Base-by-base conservation (phyloP, 306 rosid genomes). In the Begonia peltatifolia region DNA sequence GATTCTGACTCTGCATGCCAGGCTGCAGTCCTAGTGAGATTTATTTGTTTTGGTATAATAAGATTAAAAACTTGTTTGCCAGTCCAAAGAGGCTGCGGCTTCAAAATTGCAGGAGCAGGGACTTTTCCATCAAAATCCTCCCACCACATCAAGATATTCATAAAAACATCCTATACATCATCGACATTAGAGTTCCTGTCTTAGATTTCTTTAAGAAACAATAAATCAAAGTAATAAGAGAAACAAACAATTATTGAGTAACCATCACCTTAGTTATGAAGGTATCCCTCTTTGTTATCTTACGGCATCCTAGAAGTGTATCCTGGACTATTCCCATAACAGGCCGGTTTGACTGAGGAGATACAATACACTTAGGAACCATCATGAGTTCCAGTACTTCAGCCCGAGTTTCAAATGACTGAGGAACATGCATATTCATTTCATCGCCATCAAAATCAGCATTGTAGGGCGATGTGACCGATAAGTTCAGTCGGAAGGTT, bases 131-230 rank as follows among this genome's bases (percentile, higher is more conserved):
- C 99, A 77, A 86, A 90, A 70, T 90, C 99, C 69, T 90, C 99
- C 99, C 99, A 90, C 99, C 99, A 90, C 99, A 90, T 90, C 84
- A 90, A 73, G 60, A 81, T 90, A 73, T 90, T 90, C 99, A 90
- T 90, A 55, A 90, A 86, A 71, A 86, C 99, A 68, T 90, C 99
- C 99, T 90, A 79, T 55, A 72, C 65, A 57, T 44, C 15, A 53
- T 2, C 41, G 5, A 61, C 20, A 16, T 52, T 43, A 81, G 64
- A 56, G 51, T 65, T 30, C 8, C 38, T 30, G 38, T 30, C 63
- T 51, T 30, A 54, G 12, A 30, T 25, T 47, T 41, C 25, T 61
- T 50, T 51, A 61, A 52, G 73, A 6, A 50, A 35, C 10, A 57
- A 52, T 14, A 46, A 12, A 5, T 9, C 35, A 23, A 17, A 43